These are phyloP conservation scores for Alternaria sp. DNA, from an alignment of 2,329 filamentous ascomycete genomes.

Conservation along the genomic window DNA sequence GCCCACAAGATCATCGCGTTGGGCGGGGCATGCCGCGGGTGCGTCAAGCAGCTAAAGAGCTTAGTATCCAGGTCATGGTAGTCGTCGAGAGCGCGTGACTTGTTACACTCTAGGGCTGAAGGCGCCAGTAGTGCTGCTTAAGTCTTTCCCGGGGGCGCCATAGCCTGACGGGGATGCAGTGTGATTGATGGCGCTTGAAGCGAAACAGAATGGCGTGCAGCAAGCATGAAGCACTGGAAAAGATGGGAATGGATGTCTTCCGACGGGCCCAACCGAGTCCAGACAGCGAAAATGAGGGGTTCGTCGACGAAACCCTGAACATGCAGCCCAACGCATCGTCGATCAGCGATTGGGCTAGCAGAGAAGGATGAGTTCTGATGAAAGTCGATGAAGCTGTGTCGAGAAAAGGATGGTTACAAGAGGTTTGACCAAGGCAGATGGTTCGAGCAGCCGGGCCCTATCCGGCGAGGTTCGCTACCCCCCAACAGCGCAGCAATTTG, in stretches of 20 bases:
- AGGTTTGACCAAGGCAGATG: constrained; percentile 39
- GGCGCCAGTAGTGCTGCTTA: constrained; percentile 26
- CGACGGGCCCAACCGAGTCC: constrained; percentile 40
- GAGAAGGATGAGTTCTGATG: constrained; percentile 18
- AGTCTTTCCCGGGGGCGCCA: constrained; percentile 29
- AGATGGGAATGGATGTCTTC: constrained; percentile 26
- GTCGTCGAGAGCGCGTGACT: constrained; percentile 44
- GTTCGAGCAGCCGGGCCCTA: constrained; percentile 44
- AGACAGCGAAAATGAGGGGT: constrained; percentile 40
- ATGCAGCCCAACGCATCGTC: constrained; percentile 24
- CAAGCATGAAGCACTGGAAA: constrained; percentile 39
- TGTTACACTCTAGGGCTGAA: constrained; percentile 30
- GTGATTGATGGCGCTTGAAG: constrained; percentile 44
- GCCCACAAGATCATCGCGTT: constrained; percentile 28
- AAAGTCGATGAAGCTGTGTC: constrained; percentile 33
- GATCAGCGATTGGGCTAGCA: constrained; percentile 32
- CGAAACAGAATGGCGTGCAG: constrained; percentile 51
- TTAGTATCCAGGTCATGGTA: constrained; percentile 35
- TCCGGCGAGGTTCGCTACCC: constrained; percentile 42
- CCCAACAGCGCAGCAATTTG: constrained; percentile 50
- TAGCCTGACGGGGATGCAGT: constrained; percentile 33
- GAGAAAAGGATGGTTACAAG: constrained; percentile 39
- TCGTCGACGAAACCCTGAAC: constrained; percentile 28
- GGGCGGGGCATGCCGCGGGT: constrained; percentile 20
- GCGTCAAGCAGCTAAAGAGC: constrained; percentile 18